A percentile compares a stretch with the other conserved stretches of the same genome.
These are phyloP conservation scores for Debaryomyces psychrophilus DNA, from an alignment of 1,139 yeast species.

Conservation along the genomic window DNA sequence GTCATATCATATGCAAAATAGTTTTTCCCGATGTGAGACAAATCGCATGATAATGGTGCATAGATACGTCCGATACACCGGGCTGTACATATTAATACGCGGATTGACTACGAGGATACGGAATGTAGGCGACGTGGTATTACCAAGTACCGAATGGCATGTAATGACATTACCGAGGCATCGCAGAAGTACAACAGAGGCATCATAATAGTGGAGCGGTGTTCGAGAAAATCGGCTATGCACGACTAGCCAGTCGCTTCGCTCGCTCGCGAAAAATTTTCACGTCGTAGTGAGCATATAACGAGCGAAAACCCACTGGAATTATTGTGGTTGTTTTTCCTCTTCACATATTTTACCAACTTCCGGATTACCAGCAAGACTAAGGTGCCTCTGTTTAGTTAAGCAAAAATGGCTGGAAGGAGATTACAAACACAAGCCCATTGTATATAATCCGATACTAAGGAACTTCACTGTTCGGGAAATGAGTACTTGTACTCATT, in stretches of 20 bases:
- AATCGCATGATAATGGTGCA: background rate
- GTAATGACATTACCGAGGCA: too few relatives aligned
- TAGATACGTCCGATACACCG: background rate
- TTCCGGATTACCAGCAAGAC: conserved; percentile 58
- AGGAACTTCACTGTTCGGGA: background rate
- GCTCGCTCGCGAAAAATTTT: conserved; percentile 8
- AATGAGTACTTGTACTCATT: background rate
- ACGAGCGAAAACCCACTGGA: background rate
- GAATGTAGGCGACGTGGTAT: background rate
- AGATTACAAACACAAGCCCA: conserved; percentile 33
- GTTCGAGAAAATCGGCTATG: background rate
- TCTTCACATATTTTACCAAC: conserved; percentile 35
- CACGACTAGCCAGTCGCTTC: background rate
- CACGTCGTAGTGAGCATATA: background rate
- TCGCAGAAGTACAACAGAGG: too few relatives aligned
- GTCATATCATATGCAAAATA: background rate
- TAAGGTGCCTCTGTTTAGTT: conserved; percentile 44
- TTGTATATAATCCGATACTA: conserved; percentile 40
- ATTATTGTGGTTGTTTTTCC: conserved; percentile 15
- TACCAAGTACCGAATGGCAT: background rate
- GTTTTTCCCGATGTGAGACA: background rate
- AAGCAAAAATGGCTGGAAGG: conserved; percentile 59
- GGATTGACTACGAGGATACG: background rate
- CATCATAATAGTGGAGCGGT: too few relatives aligned
- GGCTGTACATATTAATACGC: background rate